Evolutionary conservation across 2,329 filamentous ascomycete species (phyloP).

Genomic region (Eutypella sp.): DNA sequence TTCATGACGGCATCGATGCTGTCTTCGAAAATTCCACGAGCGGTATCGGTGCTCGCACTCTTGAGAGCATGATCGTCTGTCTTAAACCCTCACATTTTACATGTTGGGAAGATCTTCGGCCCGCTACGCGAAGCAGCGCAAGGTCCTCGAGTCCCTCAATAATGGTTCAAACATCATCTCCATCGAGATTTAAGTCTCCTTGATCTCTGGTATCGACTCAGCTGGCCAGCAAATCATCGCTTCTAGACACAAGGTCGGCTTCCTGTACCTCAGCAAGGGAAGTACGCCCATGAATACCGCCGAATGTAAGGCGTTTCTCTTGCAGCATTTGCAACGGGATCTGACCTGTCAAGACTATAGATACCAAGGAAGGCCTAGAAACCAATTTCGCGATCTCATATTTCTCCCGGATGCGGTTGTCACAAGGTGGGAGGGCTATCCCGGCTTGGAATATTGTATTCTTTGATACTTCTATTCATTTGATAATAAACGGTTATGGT

Average conservation of each 20-base stretch:
- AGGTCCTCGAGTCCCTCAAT: conserved; percentile 9
- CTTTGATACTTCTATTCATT: no score
- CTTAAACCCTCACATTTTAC: conserved; percentile 15
- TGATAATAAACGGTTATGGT: no score
- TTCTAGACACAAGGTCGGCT: conserved; percentile 18
- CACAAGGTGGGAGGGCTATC: no score
- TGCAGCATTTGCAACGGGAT: not conserved
- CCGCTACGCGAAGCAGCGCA: conserved; percentile 7
- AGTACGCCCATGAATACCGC: conserved; percentile 14
- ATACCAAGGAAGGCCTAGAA: conserved; percentile 29
- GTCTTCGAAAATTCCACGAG: conserved; percentile 10
- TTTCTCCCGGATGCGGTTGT: conserved; percentile 25
- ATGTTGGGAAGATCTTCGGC: conserved; percentile 14
- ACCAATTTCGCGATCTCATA: conserved; percentile 23
- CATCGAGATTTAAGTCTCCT: conserved; percentile 21
- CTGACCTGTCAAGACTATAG: conserved; percentile 5
- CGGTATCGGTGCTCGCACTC: conserved; percentile 21
- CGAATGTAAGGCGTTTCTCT: conserved; percentile 8
- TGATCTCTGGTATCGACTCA: conserved; percentile 18
- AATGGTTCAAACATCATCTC: conserved; percentile 18
- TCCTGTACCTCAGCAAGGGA: conserved; percentile 23
- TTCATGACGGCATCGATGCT: conserved; percentile 2
- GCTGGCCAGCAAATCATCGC: conserved; percentile 12
- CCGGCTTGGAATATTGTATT: no score
- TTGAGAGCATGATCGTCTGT: conserved; percentile 17